These are phyloP conservation scores for Trichoderma harzianum DNA, from an alignment of 2,329 filamentous ascomycete genomes.

Conservation along the genomic window DNA sequence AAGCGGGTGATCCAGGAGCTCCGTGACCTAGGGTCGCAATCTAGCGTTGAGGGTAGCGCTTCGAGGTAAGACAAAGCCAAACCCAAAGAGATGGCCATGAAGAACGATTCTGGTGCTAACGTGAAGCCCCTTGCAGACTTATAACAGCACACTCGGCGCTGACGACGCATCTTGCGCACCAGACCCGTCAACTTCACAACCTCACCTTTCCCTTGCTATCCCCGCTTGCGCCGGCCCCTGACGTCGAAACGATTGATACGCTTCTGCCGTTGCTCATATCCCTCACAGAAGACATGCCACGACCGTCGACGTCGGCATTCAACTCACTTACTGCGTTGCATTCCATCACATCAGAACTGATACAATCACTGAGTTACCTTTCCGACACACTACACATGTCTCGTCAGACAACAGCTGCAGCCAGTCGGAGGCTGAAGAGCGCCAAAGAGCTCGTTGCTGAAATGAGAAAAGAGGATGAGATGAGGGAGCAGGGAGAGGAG, in stretches of 20 bases:
- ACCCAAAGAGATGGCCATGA: background rate
- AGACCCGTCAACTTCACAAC: conserved; percentile 71
- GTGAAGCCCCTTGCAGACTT: conserved; percentile 45
- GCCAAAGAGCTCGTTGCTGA: conserved; percentile 84
- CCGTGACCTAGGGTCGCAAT: conserved; percentile 69
- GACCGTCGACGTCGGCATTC: conserved; percentile 58
- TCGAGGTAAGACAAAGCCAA: conserved; percentile 53
- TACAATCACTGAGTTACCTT: conserved; percentile 78
- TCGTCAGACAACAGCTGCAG: conserved; percentile 79
- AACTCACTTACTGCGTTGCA: conserved; percentile 67
- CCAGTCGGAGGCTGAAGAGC: conserved; percentile 72
- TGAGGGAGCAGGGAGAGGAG: conserved; percentile 74
- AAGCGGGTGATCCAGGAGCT: conserved; percentile 66
- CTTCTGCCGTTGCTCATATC: conserved; percentile 65
- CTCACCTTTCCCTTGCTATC: conserved; percentile 69
- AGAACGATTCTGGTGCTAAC: background rate
- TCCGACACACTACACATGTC: conserved; percentile 94
- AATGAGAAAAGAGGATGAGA: conserved; percentile 77
- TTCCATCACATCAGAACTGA: conserved; percentile 66
- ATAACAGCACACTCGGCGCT: conserved; percentile 73
- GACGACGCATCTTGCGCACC: conserved; percentile 70
- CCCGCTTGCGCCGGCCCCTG: conserved; percentile 61
- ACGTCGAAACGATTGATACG: conserved; percentile 62
- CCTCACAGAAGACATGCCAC: conserved; percentile 65
- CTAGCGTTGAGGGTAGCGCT: conserved; percentile 67